Conservation (phyloP, 1,139 yeast genomes). For the Arxiozyma slooffiae region DNA sequence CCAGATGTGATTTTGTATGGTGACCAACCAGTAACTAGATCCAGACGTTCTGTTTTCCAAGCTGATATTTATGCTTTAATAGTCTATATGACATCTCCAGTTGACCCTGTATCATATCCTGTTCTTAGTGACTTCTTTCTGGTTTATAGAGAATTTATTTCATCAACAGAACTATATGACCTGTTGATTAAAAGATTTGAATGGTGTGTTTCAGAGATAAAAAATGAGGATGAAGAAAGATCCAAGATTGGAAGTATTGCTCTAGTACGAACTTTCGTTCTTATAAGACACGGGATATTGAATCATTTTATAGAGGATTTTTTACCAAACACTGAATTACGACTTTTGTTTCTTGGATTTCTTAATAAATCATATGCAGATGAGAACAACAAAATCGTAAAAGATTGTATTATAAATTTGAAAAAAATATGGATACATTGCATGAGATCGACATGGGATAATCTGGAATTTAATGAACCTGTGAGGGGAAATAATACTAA, state of each 20-base stretch:
- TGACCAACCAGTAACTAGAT: conserved; percentile 7
- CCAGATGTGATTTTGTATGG: conserved; percentile 19
- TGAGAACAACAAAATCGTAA: conserved; percentile 35
- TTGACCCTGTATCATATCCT: conserved; percentile 59
- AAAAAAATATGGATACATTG: conserved; percentile 35
- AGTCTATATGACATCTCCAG: conserved; percentile 70
- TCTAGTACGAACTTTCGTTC: conserved; percentile 77
- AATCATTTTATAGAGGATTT: conserved; percentile 70
- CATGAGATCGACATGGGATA: conserved; percentile 23
- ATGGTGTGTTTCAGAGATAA: conserved; percentile 53
- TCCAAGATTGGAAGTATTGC: conserved; percentile 56
- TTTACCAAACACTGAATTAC: conserved; percentile 37
- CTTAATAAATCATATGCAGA: conserved; percentile 36
- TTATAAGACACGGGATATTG: conserved; percentile 78
- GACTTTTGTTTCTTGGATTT: conserved; percentile 41
- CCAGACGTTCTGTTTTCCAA: conserved; percentile 21
- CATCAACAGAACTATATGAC: conserved; percentile 48
- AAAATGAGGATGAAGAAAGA: conserved; percentile 25
- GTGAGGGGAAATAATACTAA: neutral
- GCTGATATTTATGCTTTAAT: conserved; percentile 44
- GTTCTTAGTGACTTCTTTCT: conserved; percentile 76
- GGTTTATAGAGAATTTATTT: conserved; percentile 64
- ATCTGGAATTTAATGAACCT: conserved; percentile 18
- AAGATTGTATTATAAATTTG: conserved; percentile 34
- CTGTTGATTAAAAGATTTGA: conserved; percentile 54